Evolutionary conservation across 1,284 basidiomycete species (phyloP).

Genomic region (Ceratobasidium sp.): DNA sequence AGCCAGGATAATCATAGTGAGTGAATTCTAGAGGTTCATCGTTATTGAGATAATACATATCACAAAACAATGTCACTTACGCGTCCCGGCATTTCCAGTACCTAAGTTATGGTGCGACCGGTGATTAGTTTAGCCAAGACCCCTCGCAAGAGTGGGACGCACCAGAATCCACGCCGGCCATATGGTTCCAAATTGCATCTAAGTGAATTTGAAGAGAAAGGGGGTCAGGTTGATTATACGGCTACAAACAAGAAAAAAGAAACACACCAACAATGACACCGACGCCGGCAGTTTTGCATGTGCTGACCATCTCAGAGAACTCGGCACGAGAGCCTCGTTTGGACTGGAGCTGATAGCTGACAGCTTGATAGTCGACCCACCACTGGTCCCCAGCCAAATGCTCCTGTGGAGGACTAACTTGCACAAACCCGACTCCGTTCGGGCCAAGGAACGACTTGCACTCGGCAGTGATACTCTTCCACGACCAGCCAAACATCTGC

Average conservation of each 20-base stretch:
- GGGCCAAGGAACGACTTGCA: slow-evolving; percentile 46
- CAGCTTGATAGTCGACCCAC: slow-evolving; percentile 80
- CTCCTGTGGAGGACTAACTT: slow-evolving; percentile 47
- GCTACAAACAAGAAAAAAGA: background rate
- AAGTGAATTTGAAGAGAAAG: too few species aligned
- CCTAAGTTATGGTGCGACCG: background rate
- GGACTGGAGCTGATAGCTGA: slow-evolving; percentile 53
- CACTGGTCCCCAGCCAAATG: slow-evolving; percentile 64
- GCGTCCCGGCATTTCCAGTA: slow-evolving; percentile 32
- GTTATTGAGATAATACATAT: slow-evolving; percentile 49
- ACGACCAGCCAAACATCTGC: slow-evolving; percentile 48
- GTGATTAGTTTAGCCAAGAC: background rate
- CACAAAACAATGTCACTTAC: slow-evolving; percentile 3
- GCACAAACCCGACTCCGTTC: slow-evolving; percentile 45
- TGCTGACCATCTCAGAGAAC: slow-evolving; percentile 50
- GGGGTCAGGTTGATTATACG: background rate
- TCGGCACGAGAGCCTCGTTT: slow-evolving; percentile 51
- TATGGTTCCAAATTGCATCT: slow-evolving; percentile 78
- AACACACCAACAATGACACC: slow-evolving; percentile 48
- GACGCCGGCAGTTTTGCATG: slow-evolving; percentile 50
- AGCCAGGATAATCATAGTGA: slow-evolving; percentile 60
- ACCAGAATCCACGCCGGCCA: slow-evolving; percentile 61
- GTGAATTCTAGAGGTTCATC: slow-evolving; percentile 60
- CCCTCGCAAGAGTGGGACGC: background rate
- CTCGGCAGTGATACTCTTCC: slow-evolving; percentile 48